These are phyloP conservation scores for Otatea glauca DNA, from an alignment of 176 grass and related monocot species.

Conservation along the genomic window DNA sequence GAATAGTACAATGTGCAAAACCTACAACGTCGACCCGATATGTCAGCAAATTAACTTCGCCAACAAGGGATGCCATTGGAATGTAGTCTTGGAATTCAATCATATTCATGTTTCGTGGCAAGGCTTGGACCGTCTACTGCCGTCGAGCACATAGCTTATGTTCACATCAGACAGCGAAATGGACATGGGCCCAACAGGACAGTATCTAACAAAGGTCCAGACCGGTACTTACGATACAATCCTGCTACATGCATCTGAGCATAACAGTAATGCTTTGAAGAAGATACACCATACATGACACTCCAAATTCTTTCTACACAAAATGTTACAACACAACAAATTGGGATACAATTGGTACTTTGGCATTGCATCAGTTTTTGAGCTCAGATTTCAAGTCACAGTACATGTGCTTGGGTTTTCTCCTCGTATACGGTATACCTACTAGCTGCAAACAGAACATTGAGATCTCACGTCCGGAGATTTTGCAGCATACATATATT, in stretches of 20 bases:
- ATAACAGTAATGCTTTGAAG: neutral
- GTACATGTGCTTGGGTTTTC: neutral
- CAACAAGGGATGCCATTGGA: neutral
- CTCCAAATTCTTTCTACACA: neutral
- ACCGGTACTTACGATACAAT: neutral
- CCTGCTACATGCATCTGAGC: neutral
- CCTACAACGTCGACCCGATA: neutral
- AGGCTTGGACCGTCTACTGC: constrained; percentile 1
- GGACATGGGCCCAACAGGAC: neutral
- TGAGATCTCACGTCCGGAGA: neutral
- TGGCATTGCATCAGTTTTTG: neutral
- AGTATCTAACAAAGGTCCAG: no score
- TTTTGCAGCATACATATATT: neutral
- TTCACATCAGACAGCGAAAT: neutral
- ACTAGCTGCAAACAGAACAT: constrained; percentile 17
- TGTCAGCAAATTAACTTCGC: constrained; percentile 15
- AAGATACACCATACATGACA: neutral
- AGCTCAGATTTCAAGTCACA: neutral
- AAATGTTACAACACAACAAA: neutral
- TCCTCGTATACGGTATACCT: neutral
- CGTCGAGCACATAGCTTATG: neutral
- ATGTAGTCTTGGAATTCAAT: neutral
- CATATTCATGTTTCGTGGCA: neutral
- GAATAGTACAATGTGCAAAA: neutral
- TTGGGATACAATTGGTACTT: neutral